Evolutionary conservation across 768 basidiomycete genomes (phyloP).

Genomic region (Xanthoconium stramineum): DNA sequence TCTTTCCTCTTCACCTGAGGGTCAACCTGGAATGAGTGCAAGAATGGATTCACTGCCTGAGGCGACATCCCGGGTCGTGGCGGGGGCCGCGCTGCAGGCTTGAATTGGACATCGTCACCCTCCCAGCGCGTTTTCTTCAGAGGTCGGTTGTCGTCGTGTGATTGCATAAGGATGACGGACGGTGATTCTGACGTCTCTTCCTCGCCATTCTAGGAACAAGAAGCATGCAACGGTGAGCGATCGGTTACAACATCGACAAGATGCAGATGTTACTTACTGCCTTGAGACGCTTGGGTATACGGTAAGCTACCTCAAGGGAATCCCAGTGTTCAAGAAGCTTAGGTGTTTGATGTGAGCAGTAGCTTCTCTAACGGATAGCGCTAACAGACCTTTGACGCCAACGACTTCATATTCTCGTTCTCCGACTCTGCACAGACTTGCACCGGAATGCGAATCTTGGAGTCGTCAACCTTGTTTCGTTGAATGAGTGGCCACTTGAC

Average conservation of each 20-base stretch:
- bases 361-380: background rate
- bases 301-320: slow-evolving; percentile 69
- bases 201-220: slow-evolving; percentile 28
- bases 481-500: slow-evolving; percentile 76
- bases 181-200: slow-evolving; percentile 24
- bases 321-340: slow-evolving; percentile 84
- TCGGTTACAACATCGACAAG: background rate
- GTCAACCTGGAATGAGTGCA: background rate
- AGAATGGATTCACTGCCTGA: background rate
- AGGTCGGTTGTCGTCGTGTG: slow-evolving; percentile 30
- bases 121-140: slow-evolving; percentile 32
- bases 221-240: background rate
- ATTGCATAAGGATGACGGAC: slow-evolving; percentile 16
- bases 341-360: background rate
- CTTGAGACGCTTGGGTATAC: slow-evolving; percentile 76
- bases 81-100: background rate
- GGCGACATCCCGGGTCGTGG: background rate
- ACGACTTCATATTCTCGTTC: slow-evolving; percentile 50
- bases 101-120: slow-evolving; percentile 24
- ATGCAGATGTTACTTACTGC: slow-evolving; percentile 27
- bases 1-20: background rate
- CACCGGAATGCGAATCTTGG: slow-evolving; percentile 66
- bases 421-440: slow-evolving; percentile 49
- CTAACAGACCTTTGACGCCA: slow-evolving; percentile 60
- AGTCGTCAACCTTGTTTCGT: slow-evolving; percentile 90